Conservation (phyloP, 169 alveolate species). For the Neospora caninum region DNA sequence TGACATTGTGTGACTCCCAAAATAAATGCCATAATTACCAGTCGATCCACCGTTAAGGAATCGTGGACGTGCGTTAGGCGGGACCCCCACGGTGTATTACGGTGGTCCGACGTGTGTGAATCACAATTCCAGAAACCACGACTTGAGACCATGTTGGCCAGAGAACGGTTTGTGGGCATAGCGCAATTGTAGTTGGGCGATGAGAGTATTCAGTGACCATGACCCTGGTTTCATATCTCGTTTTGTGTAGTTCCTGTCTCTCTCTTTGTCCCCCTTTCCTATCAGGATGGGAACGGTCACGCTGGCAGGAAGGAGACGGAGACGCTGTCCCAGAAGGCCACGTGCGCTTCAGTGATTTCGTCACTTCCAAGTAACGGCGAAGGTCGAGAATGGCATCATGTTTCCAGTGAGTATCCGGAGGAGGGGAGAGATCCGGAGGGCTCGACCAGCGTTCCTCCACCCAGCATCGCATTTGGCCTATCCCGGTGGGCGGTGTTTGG, state of each 20-base stretch:
- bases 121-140: too few species aligned
- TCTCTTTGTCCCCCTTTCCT: neutral
- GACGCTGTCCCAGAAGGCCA: neutral
- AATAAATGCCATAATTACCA: too few species aligned
- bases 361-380: neutral
- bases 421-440: neutral
- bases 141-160: too few species aligned
- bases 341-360: conserved; percentile 4
- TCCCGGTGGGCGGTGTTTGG: conserved; percentile 26
- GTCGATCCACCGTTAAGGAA: too few species aligned
- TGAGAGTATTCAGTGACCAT: neutral
- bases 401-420: neutral
- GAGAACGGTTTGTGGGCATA: neutral
- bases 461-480: neutral
- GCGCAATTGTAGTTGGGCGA: neutral
- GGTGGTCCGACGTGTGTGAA: too few species aligned
- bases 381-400: neutral
- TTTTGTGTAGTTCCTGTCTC: neutral
- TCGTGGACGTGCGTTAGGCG: neutral
- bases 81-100: neutral
- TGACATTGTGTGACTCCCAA: too few species aligned
- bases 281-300: neutral
- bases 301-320: neutral
- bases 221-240: neutral
- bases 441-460: neutral